Evolutionary conservation across 2,329 filamentous ascomycete species (phyloP), one percentile per base, ranked within the genome.

Genomic region (Septoria linicola): DNA sequence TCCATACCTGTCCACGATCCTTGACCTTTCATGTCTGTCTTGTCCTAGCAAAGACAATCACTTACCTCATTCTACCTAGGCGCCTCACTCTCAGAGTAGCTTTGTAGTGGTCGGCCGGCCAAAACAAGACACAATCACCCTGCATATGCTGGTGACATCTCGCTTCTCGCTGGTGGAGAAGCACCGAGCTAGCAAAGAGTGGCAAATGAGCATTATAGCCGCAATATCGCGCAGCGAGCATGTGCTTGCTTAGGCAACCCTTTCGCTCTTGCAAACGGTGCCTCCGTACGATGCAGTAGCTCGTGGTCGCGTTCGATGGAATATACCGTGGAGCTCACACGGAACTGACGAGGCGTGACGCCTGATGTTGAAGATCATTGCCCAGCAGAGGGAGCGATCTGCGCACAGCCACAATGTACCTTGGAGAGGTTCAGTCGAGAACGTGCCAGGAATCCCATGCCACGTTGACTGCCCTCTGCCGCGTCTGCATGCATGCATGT

Each of bases 351-450:
- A 34, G 5, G 31, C 34, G 20, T 44, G 48, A 51, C 48, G 41
- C 48, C 48, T 51, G 41, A 46, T 41, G 35, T 39, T 46, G 49
- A 51, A 34, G 49, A 51, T 51, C 49, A n/a, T 32, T 17, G 23
- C n/a, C 23, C 35, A 6, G 23, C 21, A 41, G 11, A 34, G 42
- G 10, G 23, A 40, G 14, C 17, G 47, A 50, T 50, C 47, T 27
- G 25, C 49, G 49, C 41, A 45, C 35, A 51, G 41, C 49, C 41
- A 41, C 41, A 40, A 14, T 51, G 20, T 14, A 16, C 31, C 31
- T 36, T 30, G 14, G 27, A 16, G 16, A 35, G 41, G n/a, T 49
- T 31, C 11, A 31, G 41, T 36, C 41, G 25, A 45, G 41, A 51
- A 51, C 25, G 41, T 46, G 49, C 49, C 44, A 51, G 48, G 48